Conservation (phyloP, 257 asterid genomes). For the Solanum acaule region DNA sequence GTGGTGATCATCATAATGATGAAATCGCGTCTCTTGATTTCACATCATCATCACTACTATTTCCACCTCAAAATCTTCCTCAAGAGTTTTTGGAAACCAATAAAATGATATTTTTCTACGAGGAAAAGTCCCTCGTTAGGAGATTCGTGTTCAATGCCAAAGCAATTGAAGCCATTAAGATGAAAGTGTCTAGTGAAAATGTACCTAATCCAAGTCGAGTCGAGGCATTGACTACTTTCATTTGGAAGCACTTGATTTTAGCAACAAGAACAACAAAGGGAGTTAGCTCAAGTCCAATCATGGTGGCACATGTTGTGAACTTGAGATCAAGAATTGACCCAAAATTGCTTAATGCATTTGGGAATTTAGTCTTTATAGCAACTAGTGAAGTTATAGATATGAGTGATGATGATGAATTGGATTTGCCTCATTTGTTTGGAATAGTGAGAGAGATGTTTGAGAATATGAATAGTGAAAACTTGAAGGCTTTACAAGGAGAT, state of each 20-base stretch:
- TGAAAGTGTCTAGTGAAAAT: background rate
- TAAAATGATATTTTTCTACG: background rate
- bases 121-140: background rate
- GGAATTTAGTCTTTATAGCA: background rate
- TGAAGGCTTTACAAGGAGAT: background rate
- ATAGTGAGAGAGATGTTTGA: background rate
- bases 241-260: background rate
- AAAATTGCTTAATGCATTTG: background rate
- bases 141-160: background rate
- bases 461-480: background rate
- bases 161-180: background rate
- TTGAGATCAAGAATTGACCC: background rate
- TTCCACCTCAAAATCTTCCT: background rate
- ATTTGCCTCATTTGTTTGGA: background rate
- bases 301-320: background rate
- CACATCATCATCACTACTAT: background rate
- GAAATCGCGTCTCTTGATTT: background rate
- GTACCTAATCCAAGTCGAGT: background rate
- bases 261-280: background rate
- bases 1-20: background rate
- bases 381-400: background rate
- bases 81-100: background rate
- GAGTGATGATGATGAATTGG: background rate
- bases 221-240: background rate
- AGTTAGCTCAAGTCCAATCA: background rate